Conservation (phyloP, 1,284 basidiomycete genomes). For the Ceratobasidium sp. region DNA sequence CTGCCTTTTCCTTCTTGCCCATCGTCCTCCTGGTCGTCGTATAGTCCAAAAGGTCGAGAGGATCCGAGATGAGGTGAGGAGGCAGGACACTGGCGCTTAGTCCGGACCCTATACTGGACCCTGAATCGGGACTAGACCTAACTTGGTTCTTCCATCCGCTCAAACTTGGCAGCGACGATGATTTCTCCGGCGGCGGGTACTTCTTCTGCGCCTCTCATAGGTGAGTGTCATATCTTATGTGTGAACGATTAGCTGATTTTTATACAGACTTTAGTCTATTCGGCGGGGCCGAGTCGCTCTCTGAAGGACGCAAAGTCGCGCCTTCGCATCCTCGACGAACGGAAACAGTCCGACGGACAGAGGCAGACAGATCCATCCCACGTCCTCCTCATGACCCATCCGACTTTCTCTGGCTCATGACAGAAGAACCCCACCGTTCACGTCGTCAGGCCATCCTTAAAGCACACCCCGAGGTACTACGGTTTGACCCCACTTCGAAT, state of each 20-base stretch:
- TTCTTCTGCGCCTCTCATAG: constrained; percentile 41
- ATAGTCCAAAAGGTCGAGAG: not conserved
- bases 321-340: constrained; percentile 66
- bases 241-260: not conserved
- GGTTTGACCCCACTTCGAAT: not conserved
- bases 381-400: constrained; percentile 75
- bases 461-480: constrained; percentile 87
- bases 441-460: constrained; percentile 91
- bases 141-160: not conserved
- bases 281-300: constrained; percentile 81
- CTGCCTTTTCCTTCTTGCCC: constrained; percentile 42
- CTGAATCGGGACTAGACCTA: not conserved
- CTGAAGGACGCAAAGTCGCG: constrained; percentile 61
- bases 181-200: constrained; percentile 35
- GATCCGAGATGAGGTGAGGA: constrained; percentile 25
- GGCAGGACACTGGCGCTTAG: not conserved
- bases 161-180: constrained; percentile 23
- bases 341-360: constrained; percentile 60
- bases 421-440: constrained; percentile 95
- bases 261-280: constrained; percentile 71
- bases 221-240: not conserved
- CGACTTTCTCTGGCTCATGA: constrained; percentile 95
- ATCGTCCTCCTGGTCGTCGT: constrained; percentile 26
- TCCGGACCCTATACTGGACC: not conserved
- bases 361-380: constrained; percentile 58